These are phyloP conservation scores for Litsea cubeba DNA, from an alignment of 164 flowering plant species.

Conservation along the genomic window DNA sequence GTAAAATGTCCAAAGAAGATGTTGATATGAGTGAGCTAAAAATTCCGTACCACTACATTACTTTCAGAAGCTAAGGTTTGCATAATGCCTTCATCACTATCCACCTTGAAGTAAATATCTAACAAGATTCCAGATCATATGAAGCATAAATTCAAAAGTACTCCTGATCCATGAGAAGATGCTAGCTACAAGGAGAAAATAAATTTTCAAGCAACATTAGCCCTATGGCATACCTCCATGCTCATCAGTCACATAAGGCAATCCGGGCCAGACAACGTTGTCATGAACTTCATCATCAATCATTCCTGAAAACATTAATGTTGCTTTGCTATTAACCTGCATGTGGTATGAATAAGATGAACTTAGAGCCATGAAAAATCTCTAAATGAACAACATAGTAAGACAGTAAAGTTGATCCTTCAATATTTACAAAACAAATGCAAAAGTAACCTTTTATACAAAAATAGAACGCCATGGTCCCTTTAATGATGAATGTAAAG, in stretches of 20 bases:
- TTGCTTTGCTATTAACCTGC: constrained; percentile 84
- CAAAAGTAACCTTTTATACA: not conserved
- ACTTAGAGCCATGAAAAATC: not conserved
- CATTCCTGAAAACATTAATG: constrained; percentile 68
- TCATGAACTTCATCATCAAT: constrained; percentile 57
- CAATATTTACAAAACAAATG: not conserved
- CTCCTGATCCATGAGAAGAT: not conserved
- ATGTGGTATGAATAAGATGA: not conserved
- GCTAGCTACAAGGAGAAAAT: not conserved
- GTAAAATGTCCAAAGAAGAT: not conserved
- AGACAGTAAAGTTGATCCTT: not conserved
- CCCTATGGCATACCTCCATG: constrained; percentile 71
- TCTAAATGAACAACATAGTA: not conserved
- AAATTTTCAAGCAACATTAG: constrained; percentile 4
- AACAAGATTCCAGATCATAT: constrained; percentile 26
- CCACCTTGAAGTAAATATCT: constrained; percentile 86
- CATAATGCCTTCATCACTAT: constrained; percentile 65
- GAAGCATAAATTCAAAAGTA: constrained; percentile 5
- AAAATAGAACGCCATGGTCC: not conserved
- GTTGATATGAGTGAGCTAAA: not conserved
- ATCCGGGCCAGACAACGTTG: constrained; percentile 78
- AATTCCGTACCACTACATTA: constrained; percentile 60
- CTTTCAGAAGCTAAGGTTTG: constrained; percentile 57
- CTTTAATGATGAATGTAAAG: not conserved
- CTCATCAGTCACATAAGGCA: constrained; percentile 84